Conservation (phyloP, 768 basidiomycete genomes). For the Sporobolomyces phaffii region DNA sequence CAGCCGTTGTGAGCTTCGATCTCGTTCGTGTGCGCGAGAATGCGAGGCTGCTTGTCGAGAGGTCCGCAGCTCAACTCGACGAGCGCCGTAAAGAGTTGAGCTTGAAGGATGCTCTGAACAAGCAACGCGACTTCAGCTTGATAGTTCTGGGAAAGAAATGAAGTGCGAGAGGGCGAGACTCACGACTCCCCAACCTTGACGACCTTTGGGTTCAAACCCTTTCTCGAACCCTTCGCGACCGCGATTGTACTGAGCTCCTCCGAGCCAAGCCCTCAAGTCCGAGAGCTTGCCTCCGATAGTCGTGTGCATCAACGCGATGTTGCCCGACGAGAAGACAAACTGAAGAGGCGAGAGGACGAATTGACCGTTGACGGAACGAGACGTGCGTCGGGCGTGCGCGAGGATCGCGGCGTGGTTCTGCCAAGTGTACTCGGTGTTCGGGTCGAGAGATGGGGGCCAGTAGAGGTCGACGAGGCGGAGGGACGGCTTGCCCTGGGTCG, state of each 20-base stretch:
- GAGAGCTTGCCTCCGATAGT: conserved; percentile 5
- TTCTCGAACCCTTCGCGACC: conserved; percentile 2
- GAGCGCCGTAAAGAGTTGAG: conserved; percentile 16
- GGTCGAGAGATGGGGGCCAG: neutral
- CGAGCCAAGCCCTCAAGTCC: conserved; percentile 15
- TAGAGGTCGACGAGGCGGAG: conserved; percentile 18
- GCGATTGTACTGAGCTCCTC: neutral
- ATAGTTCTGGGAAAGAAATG: neutral
- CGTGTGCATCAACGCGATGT: neutral
- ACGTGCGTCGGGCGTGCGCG: conserved; percentile 11
- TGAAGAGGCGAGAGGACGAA: conserved; percentile 5
- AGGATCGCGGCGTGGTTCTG: conserved; percentile 5
- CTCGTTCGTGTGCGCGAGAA: neutral
- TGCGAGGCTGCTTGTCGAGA: conserved; percentile 5
- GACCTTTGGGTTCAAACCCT: conserved; percentile 7
- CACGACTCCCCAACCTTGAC: conserved; percentile 5
- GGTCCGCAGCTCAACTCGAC: conserved; percentile 22
- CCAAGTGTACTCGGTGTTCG: conserved; percentile 2
- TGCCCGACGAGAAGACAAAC: conserved; percentile 24
- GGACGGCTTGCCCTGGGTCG: conserved; percentile 11
- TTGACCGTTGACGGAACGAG: conserved; percentile 13
- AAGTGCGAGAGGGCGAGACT: neutral
- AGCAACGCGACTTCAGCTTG: neutral
- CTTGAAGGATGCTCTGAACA: conserved; percentile 24
- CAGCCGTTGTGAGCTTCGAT: conserved; percentile 16